These are phyloP conservation scores for Inonotus obliquus DNA, from an alignment of 1,284 basidiomycete genomes.

Conservation along the genomic window DNA sequence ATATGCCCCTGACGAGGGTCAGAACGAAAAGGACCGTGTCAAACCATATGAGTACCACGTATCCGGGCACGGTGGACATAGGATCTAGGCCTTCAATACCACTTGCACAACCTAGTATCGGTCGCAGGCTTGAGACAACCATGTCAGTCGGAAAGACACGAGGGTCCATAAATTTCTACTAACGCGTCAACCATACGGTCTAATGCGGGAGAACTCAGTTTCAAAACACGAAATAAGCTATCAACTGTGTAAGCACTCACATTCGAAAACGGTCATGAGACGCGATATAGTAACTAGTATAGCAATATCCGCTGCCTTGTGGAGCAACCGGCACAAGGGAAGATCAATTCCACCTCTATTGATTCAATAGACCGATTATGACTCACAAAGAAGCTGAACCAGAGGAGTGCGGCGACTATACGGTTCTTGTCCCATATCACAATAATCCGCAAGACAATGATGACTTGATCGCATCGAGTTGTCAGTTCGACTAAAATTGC, in stretches of 20 bases:
- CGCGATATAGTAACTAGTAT: slow-evolving; percentile 1
- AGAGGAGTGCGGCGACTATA: not conserved
- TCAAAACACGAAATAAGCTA: too few relatives aligned
- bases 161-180: not conserved
- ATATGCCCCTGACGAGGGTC: not conserved
- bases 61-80: not conserved
- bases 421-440: slow-evolving; percentile 3
- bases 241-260: not conserved
- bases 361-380: too few relatives aligned
- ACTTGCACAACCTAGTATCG: not conserved
- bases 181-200: not conserved
- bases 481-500: not conserved
- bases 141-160: too few relatives aligned
- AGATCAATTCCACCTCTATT: too few relatives aligned
- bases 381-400: not conserved
- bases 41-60: not conserved
- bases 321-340: too few relatives aligned
- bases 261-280: not conserved
- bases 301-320: not conserved
- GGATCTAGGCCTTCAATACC: not conserved
- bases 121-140: not conserved
- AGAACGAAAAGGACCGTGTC: too few relatives aligned
- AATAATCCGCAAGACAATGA: slow-evolving; percentile 1
- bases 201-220: too few relatives aligned
- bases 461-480: not conserved